Base-by-base conservation (phyloP, 805 yeast genomes). In the Wickerhamomyces strasburgensis region DNA sequence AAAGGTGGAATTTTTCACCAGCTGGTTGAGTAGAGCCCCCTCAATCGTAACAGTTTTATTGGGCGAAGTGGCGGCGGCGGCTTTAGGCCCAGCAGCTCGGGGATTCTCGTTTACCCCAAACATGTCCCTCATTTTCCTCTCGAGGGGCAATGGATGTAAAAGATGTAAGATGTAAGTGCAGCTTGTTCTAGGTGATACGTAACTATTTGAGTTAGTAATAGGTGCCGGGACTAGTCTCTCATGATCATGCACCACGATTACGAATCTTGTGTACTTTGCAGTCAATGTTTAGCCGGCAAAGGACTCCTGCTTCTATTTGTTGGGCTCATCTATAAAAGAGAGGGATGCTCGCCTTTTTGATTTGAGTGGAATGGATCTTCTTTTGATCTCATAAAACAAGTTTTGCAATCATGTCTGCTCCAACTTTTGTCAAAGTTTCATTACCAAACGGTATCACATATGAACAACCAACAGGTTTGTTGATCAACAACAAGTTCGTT, bases 401-500 rank as follows among this genome's bases (percentile, higher is more conserved):
- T 6, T 33, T 26, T 18, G 26, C 34, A 24, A 38, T 17, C 37
- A 45, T 45, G 49, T 39, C 49, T 34, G 40, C 46, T 35, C 39
- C 39, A 19, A 39, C 50, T 27, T 17, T 35, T 19, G 34, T 47
- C 17, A 39, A 38, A 31, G 57, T 72, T 45, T 66, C 58, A n/a
- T 62, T 72, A 41, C 82, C 83, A 40, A 78, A 73, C 52, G 83
- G 83, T 32, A 63, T 64, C 39, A 57, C 64, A 23, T 75, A 75
- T 50, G 66, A 65, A 35, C 78, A 73, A 57, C 79, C 84, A 58
- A 73, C 76, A 37, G 84, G 84, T 49, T 60, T 76, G 54, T 77
- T 77, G 67, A 78, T 78, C 56, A 75, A 77, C 64, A 75, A 75
- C 58, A 76, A 78, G 57, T 75, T 74, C 46, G 82, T 78, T 33